A percentile compares a stretch with the other conserved stretches of the same genome.
Conservation (phyloP, 805 yeast species). For the Myxozyma neotropica region DNA sequence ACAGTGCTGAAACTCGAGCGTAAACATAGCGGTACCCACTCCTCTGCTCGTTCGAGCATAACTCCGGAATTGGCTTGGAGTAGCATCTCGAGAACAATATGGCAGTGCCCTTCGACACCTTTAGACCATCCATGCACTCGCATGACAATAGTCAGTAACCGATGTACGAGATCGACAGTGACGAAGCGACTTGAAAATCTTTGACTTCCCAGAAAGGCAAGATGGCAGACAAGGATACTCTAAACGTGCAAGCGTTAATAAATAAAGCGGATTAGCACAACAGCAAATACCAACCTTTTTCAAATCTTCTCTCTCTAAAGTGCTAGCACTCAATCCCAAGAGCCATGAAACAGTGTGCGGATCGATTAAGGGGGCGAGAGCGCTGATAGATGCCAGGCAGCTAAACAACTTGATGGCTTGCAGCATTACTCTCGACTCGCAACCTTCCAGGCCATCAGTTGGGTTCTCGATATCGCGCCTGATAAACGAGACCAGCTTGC, state of each 20-base stretch:
- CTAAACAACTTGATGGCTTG: constrained; percentile 25
- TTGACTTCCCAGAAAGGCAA: constrained; percentile 20
- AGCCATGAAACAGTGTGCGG: constrained; percentile 16
- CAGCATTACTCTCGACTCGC: constrained; percentile 23
- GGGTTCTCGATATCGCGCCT: constrained; percentile 28
- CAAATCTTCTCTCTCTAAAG: constrained; percentile 10
- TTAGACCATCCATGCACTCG: constrained; percentile 6
- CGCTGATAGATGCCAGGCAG: constrained; percentile 3
- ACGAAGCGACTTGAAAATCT: constrained; percentile 8
- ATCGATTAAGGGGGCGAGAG: constrained; percentile 13
- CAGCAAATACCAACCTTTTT: constrained; percentile 21
- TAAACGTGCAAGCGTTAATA: neutral
- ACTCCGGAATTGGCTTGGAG: neutral
- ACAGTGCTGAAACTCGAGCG: constrained; percentile 10
- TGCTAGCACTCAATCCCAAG: constrained; percentile 4
- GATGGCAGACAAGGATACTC: constrained; percentile 16
- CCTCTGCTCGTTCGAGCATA: constrained; percentile 22
- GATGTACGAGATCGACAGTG: constrained; percentile 10
- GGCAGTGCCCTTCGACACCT: constrained; percentile 21
- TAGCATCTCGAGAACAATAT: constrained; percentile 14
- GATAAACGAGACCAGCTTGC: constrained; percentile 15
- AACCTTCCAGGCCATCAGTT: constrained; percentile 17
- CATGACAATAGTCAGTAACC: constrained; percentile 11
- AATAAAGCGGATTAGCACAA: no score
- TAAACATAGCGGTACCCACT: constrained; percentile 27